Base-by-base conservation (phyloP, 306 rosid genomes). In the Vigna nakashimae region DNA sequence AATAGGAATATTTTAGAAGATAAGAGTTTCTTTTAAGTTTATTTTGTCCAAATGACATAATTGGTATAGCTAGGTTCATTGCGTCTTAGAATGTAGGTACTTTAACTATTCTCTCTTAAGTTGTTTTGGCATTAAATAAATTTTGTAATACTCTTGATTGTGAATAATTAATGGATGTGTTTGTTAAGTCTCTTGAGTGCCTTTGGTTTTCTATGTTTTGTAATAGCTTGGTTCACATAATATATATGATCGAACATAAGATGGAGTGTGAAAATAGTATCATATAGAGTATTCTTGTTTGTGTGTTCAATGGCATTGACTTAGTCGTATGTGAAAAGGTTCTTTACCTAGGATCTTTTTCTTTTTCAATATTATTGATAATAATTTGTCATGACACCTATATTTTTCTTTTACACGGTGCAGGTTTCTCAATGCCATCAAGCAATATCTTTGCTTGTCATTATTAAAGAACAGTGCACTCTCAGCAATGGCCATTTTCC, bases 401-500 rank as follows among this genome's bases (percentile, higher is more conserved):
- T 58, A 64, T 76, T 9, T 83, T 82, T 69, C 75, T 82, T 67
- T 77, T 81, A 85, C 80, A 67, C 71, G 79, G 72, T 71, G 53
- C 94, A 92, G 99, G 89, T 96, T 92, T 83, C 99, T 92, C 79
- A 84, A 84, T 84, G 92, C 87, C 49, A 88, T 96, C 87, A 96
- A 91, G 88, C 99, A 92, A 86, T 90, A 88, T 80, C 96, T 96
- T 32, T 96, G 99, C 89, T 85, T 96, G 78, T 96, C 99, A 50
- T 79, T 96, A 81, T 87, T 96, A 55, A 96, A 96, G 88, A 96
- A 96, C 85, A 96, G 99, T 77, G 97, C 99, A 22, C 82, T 96
- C 69, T 92, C 99, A 10, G 97, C 84, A 17, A 96, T 96, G 99
- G 90, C 94, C 74, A 92, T 96, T 85, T 96, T 96, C 87, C 99